Conservation (phyloP, 805 yeast genomes). For the Spathaspora girioi region DNA sequence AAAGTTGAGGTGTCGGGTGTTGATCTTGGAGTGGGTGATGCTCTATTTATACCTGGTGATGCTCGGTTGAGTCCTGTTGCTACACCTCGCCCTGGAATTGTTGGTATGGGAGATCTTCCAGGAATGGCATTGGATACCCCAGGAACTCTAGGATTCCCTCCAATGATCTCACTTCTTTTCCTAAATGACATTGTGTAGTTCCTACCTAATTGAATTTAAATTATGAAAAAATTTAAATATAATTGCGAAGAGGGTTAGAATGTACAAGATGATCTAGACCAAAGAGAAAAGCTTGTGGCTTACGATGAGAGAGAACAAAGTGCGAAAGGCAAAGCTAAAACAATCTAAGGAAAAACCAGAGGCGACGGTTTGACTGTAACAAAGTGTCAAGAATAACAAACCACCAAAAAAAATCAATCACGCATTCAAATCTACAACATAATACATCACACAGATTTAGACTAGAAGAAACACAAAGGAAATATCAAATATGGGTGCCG, state of each 20-base stretch:
- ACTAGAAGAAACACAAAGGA: too few relatives aligned
- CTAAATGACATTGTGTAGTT: conserved; percentile 35
- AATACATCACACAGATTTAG: neutral
- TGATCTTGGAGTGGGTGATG: neutral
- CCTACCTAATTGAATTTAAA: neutral
- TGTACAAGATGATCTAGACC: neutral
- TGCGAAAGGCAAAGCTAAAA: neutral
- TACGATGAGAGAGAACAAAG: neutral
- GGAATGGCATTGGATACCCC: neutral
- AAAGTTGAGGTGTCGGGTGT: neutral
- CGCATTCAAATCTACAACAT: neutral
- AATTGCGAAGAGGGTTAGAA: neutral
- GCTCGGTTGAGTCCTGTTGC: conserved; percentile 4
- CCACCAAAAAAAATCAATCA: neutral
- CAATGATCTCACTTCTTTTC: conserved; percentile 38
- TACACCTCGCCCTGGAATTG: neutral
- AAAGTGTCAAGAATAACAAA: too few relatives aligned
- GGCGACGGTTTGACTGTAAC: too few relatives aligned
- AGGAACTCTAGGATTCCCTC: conserved; percentile 7
- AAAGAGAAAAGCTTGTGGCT: neutral
- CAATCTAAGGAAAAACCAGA: neutral
- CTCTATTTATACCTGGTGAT: conserved; percentile 5
- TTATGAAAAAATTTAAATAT: neutral
- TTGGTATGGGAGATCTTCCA: neutral
- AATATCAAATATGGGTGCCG: conserved; percentile 50